Percentiles rank a stretch among this genome's conserved stretches.
Conservation (phyloP, 176 grass and related monocot genomes). For the Puccinellia tenuiflora region DNA sequence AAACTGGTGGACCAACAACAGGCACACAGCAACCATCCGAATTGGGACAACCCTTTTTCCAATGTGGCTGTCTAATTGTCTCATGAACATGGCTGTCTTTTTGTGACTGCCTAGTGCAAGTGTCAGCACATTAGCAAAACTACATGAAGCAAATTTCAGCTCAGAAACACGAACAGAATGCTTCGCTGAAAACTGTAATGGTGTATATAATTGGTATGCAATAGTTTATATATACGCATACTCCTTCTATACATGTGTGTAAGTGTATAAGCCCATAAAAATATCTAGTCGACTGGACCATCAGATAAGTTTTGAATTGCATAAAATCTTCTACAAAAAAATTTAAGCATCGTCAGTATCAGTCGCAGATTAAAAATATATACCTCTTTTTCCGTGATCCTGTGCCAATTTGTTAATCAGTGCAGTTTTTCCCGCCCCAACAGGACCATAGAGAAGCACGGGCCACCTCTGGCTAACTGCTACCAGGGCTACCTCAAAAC, state of each 20-base stretch:
- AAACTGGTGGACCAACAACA: not conserved
- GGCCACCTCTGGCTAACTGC: constrained; percentile 81
- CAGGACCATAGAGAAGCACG: constrained; percentile 79
- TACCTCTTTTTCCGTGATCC: constrained; percentile 66
- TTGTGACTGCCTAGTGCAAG: not conserved
- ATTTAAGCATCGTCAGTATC: not conserved
- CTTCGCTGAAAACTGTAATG: not conserved
- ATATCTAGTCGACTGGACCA: not conserved
- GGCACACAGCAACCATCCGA: not conserved
- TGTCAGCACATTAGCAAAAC: constrained; percentile 1
- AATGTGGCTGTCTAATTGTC: not conserved
- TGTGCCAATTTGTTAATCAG: constrained; percentile 69
- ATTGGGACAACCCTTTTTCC: not conserved
- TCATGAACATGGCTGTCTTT: not conserved
- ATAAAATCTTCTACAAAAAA: not conserved
- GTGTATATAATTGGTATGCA: not conserved
- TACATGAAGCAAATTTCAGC: not conserved
- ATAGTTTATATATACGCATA: not conserved
- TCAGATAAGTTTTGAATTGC: not conserved
- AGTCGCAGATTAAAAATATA: not conserved
- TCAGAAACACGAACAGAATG: not conserved
- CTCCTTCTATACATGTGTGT: not conserved
- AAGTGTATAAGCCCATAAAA: not conserved
- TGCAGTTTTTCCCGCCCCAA: constrained; percentile 86
- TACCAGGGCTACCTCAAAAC: constrained; percentile 74